A percentile compares a stretch with the other conserved stretches of the same genome.
Evolutionary conservation across 441 rosid species (phyloP).

Genomic region (Omphalea diandra): DNA sequence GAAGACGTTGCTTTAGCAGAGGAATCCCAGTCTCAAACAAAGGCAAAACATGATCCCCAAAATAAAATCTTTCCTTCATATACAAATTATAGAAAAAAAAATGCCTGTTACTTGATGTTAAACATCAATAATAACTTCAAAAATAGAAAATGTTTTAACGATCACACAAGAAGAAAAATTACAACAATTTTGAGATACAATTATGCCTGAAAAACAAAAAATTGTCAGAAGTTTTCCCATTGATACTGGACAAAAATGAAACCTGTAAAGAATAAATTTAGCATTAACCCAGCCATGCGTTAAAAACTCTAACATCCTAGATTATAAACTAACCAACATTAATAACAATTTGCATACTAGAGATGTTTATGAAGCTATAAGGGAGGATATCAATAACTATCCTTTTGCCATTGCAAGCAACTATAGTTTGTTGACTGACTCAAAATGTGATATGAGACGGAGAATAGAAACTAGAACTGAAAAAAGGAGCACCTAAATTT

Average conservation of each 20-base stretch:
- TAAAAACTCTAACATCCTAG: too few species aligned
- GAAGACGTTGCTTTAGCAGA: slow-evolving; percentile 75
- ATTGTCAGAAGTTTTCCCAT: not conserved
- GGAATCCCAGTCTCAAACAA: slow-evolving; percentile 97
- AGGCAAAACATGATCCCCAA: slow-evolving; percentile 94
- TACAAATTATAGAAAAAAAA: not conserved
- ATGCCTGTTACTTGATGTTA: not conserved
- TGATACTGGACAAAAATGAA: not conserved
- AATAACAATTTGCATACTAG: not conserved
- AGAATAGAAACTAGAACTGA: not conserved
- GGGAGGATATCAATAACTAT: not conserved
- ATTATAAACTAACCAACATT: too few species aligned
- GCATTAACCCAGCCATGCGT: too few species aligned
- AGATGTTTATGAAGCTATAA: not conserved
- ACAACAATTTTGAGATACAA: not conserved
- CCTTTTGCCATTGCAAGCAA: too few species aligned
- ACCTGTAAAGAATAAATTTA: not conserved
- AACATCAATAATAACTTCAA: not conserved
- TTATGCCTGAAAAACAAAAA: not conserved
- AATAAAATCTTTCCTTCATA: slow-evolving; percentile 91
- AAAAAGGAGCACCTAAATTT: not conserved
- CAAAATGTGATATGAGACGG: not conserved
- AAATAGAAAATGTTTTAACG: not conserved
- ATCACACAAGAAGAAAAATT: not conserved
- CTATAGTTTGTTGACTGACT: slow-evolving; percentile 1